Evolutionary conservation across 352 stramenopile species (phyloP), one percentile per base, ranked within the genome.

Genomic region (Phytophthora vignae): DNA sequence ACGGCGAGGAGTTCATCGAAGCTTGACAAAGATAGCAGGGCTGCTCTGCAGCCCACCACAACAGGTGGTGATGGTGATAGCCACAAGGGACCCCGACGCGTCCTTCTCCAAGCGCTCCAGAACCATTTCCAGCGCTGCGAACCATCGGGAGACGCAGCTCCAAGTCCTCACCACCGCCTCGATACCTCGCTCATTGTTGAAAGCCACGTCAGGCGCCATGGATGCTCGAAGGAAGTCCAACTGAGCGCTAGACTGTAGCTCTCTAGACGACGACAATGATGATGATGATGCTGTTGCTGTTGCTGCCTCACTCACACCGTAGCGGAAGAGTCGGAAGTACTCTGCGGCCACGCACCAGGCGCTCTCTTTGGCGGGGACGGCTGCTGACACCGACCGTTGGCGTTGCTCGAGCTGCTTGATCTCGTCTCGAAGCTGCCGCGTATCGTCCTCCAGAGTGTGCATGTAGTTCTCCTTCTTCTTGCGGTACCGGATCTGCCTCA

Each of bases 121-220:
- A 8, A 64, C 62, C 8, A 72, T 38, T n/a, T 68, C 36, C 1
- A 67, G 52, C 14, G 55, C 33, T 48, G 65, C 4, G 14, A 71
- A 76, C 56, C 63, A 72, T 0, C 46, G 6, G 11, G 63, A 61
- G 36, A 68, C 57, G 11, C 50, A 62, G 15, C 36, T 48, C 69
- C 69, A 76, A 25, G 38, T 68, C 38, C 19, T 71, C 48, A 67
- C 15, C 11, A 75, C 62, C 0, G 52, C 27, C 3, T 64, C 57
- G 0, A 60, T 14, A 33, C 69, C 69, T 21, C 33, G 31, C 40
- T 53, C 69, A 29, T 52, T 42, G 27, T 67, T 68, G 21, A 44
- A 72, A 22, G 54, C 8, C 6, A 76, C 56, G 44, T 67, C 48
- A 2, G 49, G 42, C 17, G 52, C 12, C 63, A 76, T 72, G 0